A percentile compares a stretch with the other conserved stretches of the same genome.
These are phyloP conservation scores for Angomonas ambiguus DNA, from an alignment of 208 protist species.

Conservation along the genomic window DNA sequence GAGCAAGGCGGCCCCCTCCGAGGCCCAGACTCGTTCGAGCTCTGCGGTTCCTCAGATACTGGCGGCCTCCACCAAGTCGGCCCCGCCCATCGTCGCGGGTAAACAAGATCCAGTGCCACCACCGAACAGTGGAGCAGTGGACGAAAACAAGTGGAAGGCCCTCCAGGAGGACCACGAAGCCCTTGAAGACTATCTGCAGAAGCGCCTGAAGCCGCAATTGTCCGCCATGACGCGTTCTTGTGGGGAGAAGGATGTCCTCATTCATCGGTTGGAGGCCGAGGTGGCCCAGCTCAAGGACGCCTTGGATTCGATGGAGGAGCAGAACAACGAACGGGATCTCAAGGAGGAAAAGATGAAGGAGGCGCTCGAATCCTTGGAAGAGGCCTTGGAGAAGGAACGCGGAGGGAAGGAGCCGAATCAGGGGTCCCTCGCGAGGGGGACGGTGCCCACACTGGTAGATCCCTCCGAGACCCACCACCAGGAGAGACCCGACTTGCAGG, in stretches of 20 bases:
- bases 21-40: neutral
- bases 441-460: neutral
- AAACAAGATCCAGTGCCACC: too few relatives aligned
- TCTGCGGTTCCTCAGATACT: neutral
- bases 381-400: conserved; percentile 25
- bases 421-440: neutral
- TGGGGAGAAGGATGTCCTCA: conserved; percentile 28
- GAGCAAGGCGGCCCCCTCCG: neutral
- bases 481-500: conserved; percentile 23
- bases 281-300: conserved; percentile 20
- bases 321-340: conserved; percentile 2
- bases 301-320: conserved; percentile 22
- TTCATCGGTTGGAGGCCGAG: conserved; percentile 17
- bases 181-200: conserved; percentile 12
- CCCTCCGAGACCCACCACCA: neutral
- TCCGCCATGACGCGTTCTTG: neutral
- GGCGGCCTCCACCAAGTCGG: neutral
- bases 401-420: conserved; percentile 5
- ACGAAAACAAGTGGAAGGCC: conserved; percentile 3
- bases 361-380: conserved; percentile 28
- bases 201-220: conserved; percentile 16
- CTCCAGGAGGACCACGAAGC: conserved; percentile 27
- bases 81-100: neutral
- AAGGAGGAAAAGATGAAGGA: conserved; percentile 42
- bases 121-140: neutral